Evolutionary conservation across 441 rosid genomes (phyloP).

Genomic region (Rhodomyrtus psidioides): DNA sequence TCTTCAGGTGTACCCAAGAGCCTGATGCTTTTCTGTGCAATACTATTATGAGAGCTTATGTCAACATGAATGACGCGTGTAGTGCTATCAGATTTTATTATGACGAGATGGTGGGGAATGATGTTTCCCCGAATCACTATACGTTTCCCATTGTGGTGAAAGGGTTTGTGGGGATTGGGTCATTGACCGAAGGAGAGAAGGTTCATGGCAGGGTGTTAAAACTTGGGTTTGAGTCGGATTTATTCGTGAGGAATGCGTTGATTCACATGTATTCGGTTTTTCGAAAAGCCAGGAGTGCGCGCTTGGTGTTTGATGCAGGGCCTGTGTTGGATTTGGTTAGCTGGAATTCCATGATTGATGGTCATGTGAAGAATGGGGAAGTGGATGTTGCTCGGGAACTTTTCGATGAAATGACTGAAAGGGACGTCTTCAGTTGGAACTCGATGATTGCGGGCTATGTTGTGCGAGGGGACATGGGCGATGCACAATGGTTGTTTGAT

Average conservation of each 20-base stretch:
- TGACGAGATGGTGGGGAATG: background rate
- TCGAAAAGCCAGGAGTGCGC: constrained; percentile 25
- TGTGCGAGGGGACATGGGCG: constrained; percentile 21
- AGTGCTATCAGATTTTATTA: too few relatives aligned
- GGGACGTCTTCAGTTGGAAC: constrained; percentile 36
- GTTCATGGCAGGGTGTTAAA: constrained; percentile 17
- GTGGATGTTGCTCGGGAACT: constrained; percentile 24
- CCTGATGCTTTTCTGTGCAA: too few relatives aligned
- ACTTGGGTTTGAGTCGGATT: constrained; percentile 18
- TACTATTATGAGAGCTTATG: too few relatives aligned
- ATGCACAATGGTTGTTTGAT: constrained; percentile 30
- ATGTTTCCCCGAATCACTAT: background rate
- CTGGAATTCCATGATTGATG: constrained; percentile 43
- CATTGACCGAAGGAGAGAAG: constrained; percentile 11
- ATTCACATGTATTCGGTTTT: constrained; percentile 25
- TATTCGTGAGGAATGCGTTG: constrained; percentile 18
- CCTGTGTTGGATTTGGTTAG: constrained; percentile 32
- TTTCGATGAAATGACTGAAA: constrained; percentile 26
- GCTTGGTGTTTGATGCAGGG: constrained; percentile 28
- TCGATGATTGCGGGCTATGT: constrained; percentile 30
- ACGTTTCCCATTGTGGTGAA: background rate
- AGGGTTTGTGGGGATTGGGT: background rate
- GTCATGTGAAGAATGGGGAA: constrained; percentile 22
- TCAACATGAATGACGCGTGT: too few relatives aligned
- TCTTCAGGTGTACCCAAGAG: too few relatives aligned